Evolutionary conservation across 1,284 basidiomycete genomes (phyloP), one percentile per base, ranked within the genome.

Genomic region (Marasmius sp.): DNA sequence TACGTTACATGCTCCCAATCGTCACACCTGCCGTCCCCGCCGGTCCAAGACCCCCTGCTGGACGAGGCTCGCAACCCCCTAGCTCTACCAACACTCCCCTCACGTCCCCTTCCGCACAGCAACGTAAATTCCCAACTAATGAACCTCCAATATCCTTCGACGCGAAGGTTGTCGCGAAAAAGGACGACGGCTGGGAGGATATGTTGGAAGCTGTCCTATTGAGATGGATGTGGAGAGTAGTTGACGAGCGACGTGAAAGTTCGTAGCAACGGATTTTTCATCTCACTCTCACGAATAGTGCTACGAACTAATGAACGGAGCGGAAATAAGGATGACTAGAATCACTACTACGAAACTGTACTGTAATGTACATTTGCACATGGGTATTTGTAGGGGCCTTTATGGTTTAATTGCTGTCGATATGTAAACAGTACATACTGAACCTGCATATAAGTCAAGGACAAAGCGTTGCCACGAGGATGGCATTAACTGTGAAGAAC

Each of bases 1-100:
- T 94, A 37, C 86, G 93, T 8, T 95, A 94, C 67, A 79, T 87
- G 60, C 78, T 94, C 12, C 87, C 89, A 4, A 81, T 94, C 39
- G 76, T 84, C 53, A 74, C 84, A 1, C 86, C 88, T 0, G 76
- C 80, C 2, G 69, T 69, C n/a, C 63, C 71, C 38, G 67, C 73
- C 2, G 60, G 73, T 11, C 69, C 70, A 16, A 65, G 68, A 0
- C 66, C 64, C 18, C 69, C 70, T 16, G 49, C 66, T 68, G 20
- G 69, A 62, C 33, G 67, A 61, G 34, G n/a, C 60, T 62, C 62
- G 39, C 66, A 61, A 9, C 72, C 72, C 16, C 71, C 73, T 3
- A 41, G 59, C 53, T 37, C 41, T 27, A 61, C 64, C 16, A 68
- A 68, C 12, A 72, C 72, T 9, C 70, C 76, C 11, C 55, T 69